Percentiles rank a stretch among this genome's conserved stretches.
Conservation (phyloP, 176 grass and related monocot genomes). For the Carex myosuroides region DNA sequence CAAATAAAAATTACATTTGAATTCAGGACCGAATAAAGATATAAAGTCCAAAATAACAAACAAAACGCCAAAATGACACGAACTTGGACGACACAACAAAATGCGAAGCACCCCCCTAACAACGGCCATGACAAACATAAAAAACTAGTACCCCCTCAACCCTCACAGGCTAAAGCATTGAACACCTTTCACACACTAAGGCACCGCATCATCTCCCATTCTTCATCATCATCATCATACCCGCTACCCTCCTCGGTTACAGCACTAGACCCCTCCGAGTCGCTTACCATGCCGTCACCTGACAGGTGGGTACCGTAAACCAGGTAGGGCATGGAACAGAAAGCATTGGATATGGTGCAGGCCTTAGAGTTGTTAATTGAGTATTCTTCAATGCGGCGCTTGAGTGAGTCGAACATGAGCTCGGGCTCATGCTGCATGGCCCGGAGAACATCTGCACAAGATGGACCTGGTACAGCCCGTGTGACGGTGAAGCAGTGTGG, state of each 20-base stretch:
- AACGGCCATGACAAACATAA: slow-evolving; percentile 33
- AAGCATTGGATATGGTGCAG: slow-evolving; percentile 33
- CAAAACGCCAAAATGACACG: neutral
- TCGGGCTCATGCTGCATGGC: slow-evolving; percentile 93
- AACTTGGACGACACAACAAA: slow-evolving; percentile 40
- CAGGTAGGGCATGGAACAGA: slow-evolving; percentile 84
- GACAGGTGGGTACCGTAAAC: slow-evolving; percentile 21
- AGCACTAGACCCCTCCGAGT: slow-evolving; percentile 40
- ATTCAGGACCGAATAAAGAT: slow-evolving; percentile 26
- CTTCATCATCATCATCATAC: slow-evolving; percentile 52
- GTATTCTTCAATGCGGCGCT: slow-evolving; percentile 45
- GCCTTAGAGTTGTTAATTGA: slow-evolving; percentile 15
- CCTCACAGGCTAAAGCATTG: neutral
- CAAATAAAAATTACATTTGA: slow-evolving; percentile 24
- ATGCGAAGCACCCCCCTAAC: slow-evolving; percentile 41
- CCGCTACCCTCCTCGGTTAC: slow-evolving; percentile 25
- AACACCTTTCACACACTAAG: slow-evolving; percentile 54
- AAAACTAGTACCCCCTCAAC: neutral
- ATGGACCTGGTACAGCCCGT: slow-evolving; percentile 50
- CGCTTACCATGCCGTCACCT: slow-evolving; percentile 44
- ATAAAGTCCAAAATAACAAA: slow-evolving; percentile 40
- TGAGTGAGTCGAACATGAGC: slow-evolving; percentile 81
- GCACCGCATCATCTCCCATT: slow-evolving; percentile 85
- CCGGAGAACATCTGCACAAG: slow-evolving; percentile 80
- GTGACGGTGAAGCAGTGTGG: slow-evolving; percentile 88